Evolutionary conservation across 352 stramenopile species (phyloP).

Genomic region (Saprolegnia diclina): DNA sequence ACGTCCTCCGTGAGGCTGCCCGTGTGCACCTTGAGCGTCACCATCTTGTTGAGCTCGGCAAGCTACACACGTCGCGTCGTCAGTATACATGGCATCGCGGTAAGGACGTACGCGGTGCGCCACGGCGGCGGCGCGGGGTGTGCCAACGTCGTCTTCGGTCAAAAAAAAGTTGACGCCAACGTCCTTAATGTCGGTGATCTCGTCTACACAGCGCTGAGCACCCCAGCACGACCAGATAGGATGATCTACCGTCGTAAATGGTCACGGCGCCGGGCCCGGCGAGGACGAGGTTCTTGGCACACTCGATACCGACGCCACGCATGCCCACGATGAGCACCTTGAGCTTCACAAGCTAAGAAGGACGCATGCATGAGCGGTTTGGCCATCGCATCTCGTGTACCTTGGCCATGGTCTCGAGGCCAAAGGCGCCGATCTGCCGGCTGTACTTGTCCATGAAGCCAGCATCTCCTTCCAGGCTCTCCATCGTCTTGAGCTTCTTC

Average conservation of each 20-base stretch:
- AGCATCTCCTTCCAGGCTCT: conserved; percentile 70
- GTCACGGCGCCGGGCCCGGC: conserved; percentile 84
- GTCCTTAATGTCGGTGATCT: conserved; percentile 69
- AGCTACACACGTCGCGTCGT: conserved; percentile 36
- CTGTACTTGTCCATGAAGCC: conserved; percentile 93
- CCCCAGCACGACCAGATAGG: neutral
- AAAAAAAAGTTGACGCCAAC: conserved; percentile 93
- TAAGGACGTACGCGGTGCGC: conserved; percentile 45
- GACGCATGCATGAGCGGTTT: conserved; percentile 5
- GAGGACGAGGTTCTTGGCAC: conserved; percentile 91
- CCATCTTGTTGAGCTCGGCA: conserved; percentile 89
- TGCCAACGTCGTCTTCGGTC: conserved; percentile 67
- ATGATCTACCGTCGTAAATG: conserved; percentile 58
- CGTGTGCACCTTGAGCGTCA: conserved; percentile 67
- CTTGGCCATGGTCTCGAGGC: conserved; percentile 89
- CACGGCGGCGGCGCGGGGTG: conserved; percentile 52
- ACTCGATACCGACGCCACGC: conserved; percentile 84
- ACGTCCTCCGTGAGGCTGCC: conserved; percentile 42
- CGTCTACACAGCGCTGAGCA: conserved; percentile 34
- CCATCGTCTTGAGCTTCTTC: conserved; percentile 37
- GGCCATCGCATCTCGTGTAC: no score
- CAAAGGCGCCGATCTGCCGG: conserved; percentile 88
- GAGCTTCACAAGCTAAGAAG: conserved; percentile 60
- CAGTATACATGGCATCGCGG: conserved; percentile 26
- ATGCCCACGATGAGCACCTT: conserved; percentile 82